Evolutionary conservation across 1,284 basidiomycete genomes (phyloP).

Genomic region (Anthracocystis setariae): DNA sequence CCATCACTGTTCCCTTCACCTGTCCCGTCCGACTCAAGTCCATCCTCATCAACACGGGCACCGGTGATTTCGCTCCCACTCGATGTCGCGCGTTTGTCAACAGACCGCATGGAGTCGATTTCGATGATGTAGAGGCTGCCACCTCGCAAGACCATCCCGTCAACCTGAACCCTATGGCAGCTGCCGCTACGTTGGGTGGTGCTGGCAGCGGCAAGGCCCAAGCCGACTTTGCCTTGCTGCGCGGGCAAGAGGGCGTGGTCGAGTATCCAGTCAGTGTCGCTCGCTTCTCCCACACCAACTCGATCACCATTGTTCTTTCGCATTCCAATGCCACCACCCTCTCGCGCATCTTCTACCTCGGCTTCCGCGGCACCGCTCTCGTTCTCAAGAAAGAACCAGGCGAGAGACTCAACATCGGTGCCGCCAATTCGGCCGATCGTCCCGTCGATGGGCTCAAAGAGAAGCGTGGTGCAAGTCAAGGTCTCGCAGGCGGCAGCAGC

Average conservation of each 20-base stretch:
- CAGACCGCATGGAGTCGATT: slow-evolving; percentile 62
- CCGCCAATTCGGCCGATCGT: slow-evolving; percentile 57
- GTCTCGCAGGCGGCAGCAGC: slow-evolving; percentile 41
- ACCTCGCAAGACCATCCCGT: slow-evolving; percentile 28
- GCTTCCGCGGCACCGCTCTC: slow-evolving; percentile 61
- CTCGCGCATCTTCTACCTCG: slow-evolving; percentile 63
- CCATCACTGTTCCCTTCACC: slow-evolving; percentile 64
- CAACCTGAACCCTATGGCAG: slow-evolving; percentile 13
- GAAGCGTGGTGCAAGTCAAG: slow-evolving; percentile 44
- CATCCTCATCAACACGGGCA: slow-evolving; percentile 60
- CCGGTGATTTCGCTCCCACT: slow-evolving; percentile 61
- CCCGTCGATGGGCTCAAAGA: slow-evolving; percentile 54
- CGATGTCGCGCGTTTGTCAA: slow-evolving; percentile 63
- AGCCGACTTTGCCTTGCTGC: slow-evolving; percentile 63
- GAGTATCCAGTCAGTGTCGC: slow-evolving; percentile 64
- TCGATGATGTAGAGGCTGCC: slow-evolving; percentile 56
- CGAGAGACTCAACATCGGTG: slow-evolving; percentile 55
- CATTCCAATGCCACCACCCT: slow-evolving; percentile 55
- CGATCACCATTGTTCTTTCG: slow-evolving; percentile 59
- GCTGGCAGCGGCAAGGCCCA: slow-evolving; percentile 59
- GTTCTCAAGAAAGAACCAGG: slow-evolving; percentile 47
- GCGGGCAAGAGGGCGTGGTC: slow-evolving; percentile 50
- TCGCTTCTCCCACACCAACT: slow-evolving; percentile 61
- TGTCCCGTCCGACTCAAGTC: slow-evolving; percentile 61
- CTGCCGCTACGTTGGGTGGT: slow-evolving; percentile 44